Conservation (phyloP, 108 stramenopile species). For the Aurantiochytrium sp. region DNA sequence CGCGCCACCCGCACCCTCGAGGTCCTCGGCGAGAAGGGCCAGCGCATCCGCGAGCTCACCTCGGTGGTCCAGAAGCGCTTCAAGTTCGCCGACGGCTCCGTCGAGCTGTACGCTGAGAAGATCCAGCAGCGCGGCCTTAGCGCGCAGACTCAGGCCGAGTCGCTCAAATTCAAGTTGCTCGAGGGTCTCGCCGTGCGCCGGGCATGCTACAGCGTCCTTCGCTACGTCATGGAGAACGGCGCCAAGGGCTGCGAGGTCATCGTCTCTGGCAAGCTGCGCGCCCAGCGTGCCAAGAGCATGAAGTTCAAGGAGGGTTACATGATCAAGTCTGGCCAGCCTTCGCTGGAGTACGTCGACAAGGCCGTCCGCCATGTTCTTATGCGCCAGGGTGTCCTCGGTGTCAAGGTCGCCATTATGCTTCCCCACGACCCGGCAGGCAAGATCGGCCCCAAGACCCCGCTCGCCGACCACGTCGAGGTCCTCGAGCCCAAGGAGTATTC, state of each 20-base stretch:
- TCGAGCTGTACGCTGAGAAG: constrained; percentile 95
- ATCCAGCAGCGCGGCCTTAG: constrained; percentile 96
- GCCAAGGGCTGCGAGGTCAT: constrained; percentile 99
- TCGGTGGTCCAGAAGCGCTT: constrained; percentile 98
- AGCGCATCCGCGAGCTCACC: constrained; percentile 96
- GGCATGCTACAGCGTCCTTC: constrained; percentile 97
- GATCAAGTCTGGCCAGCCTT: constrained; percentile 99
- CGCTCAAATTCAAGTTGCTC: constrained; percentile 97
- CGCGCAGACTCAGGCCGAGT: constrained; percentile 99
- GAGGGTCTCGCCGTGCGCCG: constrained; percentile 98
- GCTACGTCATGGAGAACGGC: constrained; percentile 98
- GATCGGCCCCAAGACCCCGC: constrained; percentile 55
- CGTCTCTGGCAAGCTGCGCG: constrained; percentile 98
- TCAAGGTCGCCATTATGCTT: constrained; percentile 95
- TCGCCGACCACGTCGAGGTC: constrained; percentile 62
- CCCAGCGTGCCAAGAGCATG: constrained; percentile 99
- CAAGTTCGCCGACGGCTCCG: constrained; percentile 84
- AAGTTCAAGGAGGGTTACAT: constrained; percentile 99
- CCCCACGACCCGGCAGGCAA: constrained; percentile 88
- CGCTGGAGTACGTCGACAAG: constrained; percentile 92
- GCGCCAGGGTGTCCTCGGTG: constrained; percentile 98
- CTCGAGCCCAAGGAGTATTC: constrained; percentile 59
- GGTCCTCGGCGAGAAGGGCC: constrained; percentile 98
- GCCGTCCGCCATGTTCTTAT: constrained; percentile 98
- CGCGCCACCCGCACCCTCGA: constrained; percentile 97